Base-by-base conservation (phyloP, 2,329 filamentous ascomycete genomes). In the Hymenotorrendiella dingleyae region DNA sequence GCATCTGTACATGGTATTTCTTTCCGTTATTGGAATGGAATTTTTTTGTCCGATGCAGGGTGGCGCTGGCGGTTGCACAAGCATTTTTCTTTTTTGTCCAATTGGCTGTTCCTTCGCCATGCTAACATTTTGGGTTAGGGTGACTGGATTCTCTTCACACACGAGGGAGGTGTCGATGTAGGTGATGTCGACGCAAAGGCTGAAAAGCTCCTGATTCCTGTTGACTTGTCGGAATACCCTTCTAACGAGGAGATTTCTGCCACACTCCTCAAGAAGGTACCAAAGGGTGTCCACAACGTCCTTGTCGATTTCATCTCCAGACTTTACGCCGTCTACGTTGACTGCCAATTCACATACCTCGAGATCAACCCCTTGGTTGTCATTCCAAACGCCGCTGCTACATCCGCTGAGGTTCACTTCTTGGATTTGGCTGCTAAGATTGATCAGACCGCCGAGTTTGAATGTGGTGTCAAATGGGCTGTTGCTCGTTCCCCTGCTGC, bases 281-380 rank as follows among this genome's bases (percentile, higher is more conserved):
- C 93, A 61, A 73, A 87, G 72, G 91, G 91, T 66, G 78, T 98
- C 40, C 93, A 98, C 80, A 96, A 95, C 64, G 93, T 98, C 63
- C 81, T 98, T 47, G 86, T 98, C 52, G 93, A 98, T 78, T 98
- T 98, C 79, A 98, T 98, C 74, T 88, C 88, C 62, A 84, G 93
- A 61, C 78, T 98, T 56, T 98, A 98, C 67, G 93, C 91, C 60
- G 93, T 98, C 72, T 98, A 97, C 64, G 93, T 97, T 54, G 93
- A 98, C 77, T 94, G 87, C 81, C 93, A 98, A 72, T 98, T 98
- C 80, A 97, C 93, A 63, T 98, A 98, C 76, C 88, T 98, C 59
- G 93, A 98, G 73, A 98, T 98, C 78, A 98, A 98, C 82, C 93
- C 93, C 58, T 76, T 98, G 54, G 93, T 98, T 50, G 93, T 96